A percentile compares a stretch with the other conserved stretches of the same genome.
These are phyloP conservation scores for Xerocomellus intermedius DNA, from an alignment of 768 basidiomycete species.

Conservation along the genomic window DNA sequence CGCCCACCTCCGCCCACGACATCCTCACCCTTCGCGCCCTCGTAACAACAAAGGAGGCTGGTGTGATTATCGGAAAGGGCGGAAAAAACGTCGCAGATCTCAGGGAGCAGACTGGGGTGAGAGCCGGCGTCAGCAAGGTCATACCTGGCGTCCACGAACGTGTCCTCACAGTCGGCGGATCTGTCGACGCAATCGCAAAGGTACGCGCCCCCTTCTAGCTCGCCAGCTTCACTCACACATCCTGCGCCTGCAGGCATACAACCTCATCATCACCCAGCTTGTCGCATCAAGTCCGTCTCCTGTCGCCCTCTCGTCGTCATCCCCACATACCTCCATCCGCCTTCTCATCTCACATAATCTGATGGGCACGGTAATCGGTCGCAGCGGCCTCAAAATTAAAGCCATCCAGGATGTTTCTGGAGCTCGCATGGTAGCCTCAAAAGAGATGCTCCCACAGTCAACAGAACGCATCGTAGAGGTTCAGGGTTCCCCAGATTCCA, in stretches of 20 bases:
- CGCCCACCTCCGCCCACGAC: slow-evolving; percentile 63
- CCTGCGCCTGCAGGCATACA: slow-evolving; percentile 68
- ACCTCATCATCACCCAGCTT: slow-evolving; percentile 90
- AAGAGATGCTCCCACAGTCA: slow-evolving; percentile 99
- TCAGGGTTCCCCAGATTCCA: slow-evolving; percentile 89
- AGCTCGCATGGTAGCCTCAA: slow-evolving; percentile 97
- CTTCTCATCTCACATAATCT: slow-evolving; percentile 98
- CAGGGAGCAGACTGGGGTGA: slow-evolving; percentile 93
- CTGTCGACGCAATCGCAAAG: slow-evolving; percentile 91
- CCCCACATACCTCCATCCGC: slow-evolving; percentile 81
- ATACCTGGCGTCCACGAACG: slow-evolving; percentile 97
- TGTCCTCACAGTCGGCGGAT: slow-evolving; percentile 90
- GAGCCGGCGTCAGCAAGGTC: slow-evolving; percentile 98
- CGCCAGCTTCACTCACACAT: slow-evolving; percentile 4
- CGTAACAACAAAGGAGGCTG: slow-evolving; percentile 95
- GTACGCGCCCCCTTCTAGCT: slow-evolving; percentile 40
- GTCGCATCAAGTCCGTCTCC: slow-evolving; percentile 76
- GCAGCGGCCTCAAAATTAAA: slow-evolving; percentile 96
- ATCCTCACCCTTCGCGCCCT: slow-evolving; percentile 89
- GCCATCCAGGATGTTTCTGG: slow-evolving; percentile 96
- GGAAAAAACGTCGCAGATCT: slow-evolving; percentile 98
- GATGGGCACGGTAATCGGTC: slow-evolving; percentile 99
- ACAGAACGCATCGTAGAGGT: slow-evolving; percentile 99
- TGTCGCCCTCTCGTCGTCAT: slow-evolving; percentile 63
- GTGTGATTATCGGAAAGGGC: slow-evolving; percentile 94